Conservation (phyloP, 1,139 yeast genomes). For the Scheffersomyces cryptocercus region DNA sequence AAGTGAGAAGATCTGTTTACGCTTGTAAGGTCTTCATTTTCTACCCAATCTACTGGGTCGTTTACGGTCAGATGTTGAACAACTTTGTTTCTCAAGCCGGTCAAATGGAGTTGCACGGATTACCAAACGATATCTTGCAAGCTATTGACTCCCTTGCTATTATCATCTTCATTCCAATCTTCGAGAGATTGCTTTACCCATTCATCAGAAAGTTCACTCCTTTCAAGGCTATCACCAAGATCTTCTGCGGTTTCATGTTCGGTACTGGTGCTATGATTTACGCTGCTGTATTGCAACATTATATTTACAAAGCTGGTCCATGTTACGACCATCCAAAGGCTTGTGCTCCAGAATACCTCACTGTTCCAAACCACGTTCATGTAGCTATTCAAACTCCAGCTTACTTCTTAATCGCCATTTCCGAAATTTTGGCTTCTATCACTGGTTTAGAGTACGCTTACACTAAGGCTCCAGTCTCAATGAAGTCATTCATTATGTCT, state of each 20-base stretch:
- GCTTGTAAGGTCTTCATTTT: conserved; percentile 66
- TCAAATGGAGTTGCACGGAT: conserved; percentile 60
- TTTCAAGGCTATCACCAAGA: conserved; percentile 71
- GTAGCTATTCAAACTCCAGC: conserved; percentile 68
- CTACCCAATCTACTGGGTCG: conserved; percentile 68
- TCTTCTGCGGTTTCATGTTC: conserved; percentile 72
- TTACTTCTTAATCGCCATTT: conserved; percentile 58
- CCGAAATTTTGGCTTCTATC: conserved; percentile 66
- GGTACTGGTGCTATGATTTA: conserved; percentile 72
- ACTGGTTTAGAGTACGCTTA: conserved; percentile 72
- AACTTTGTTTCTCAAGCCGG: conserved; percentile 69
- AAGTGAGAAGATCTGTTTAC: conserved; percentile 54
- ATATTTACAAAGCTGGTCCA: conserved; percentile 72
- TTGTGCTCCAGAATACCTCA: conserved; percentile 29
- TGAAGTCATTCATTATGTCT: conserved; percentile 69
- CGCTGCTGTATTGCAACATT: conserved; percentile 80
- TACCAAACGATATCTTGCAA: conserved; percentile 69
- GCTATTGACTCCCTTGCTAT: conserved; percentile 63
- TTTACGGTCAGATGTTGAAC: conserved; percentile 66
- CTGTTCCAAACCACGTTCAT: conserved; percentile 53
- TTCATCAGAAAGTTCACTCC: conserved; percentile 54
- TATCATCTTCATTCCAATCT: conserved; percentile 62
- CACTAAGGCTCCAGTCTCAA: conserved; percentile 65
- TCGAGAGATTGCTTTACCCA: conserved; percentile 57
- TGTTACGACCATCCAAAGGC: conserved; percentile 64